Conservation (phyloP, 495 filamentous ascomycete genomes). For the Talaromyces borbonicus region DNA sequence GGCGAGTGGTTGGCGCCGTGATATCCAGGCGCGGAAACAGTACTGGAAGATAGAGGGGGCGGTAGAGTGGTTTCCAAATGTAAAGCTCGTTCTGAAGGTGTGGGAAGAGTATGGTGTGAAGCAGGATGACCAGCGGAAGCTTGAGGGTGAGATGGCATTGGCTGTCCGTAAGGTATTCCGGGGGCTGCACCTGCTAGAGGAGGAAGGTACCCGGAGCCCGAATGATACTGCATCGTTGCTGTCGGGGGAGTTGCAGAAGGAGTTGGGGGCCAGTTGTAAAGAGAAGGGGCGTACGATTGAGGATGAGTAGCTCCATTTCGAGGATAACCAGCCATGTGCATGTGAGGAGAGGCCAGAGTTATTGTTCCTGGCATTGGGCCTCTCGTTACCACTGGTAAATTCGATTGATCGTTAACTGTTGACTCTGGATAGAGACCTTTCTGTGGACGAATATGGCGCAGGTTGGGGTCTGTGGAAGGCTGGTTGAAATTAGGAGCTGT, state of each 20-base stretch:
- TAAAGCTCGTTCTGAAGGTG: slow-evolving; percentile 26
- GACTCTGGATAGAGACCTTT: slow-evolving; percentile 97
- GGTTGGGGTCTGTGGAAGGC: slow-evolving; percentile 67
- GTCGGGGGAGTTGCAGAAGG: slow-evolving; percentile 39
- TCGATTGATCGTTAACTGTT: slow-evolving; percentile 76
- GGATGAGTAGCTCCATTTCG: slow-evolving; percentile 35
- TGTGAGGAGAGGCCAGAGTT: slow-evolving; percentile 40
- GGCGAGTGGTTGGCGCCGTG: slow-evolving; percentile 27
- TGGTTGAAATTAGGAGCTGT: slow-evolving; percentile 58
- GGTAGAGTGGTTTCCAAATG: slow-evolving; percentile 22
- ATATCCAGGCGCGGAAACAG: slow-evolving; percentile 12
- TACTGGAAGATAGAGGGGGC: slow-evolving; percentile 16
- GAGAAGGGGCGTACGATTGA: slow-evolving; percentile 34
- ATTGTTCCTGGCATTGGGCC: slow-evolving; percentile 52
- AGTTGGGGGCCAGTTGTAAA: slow-evolving; percentile 59
- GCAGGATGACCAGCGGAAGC: slow-evolving; percentile 15
- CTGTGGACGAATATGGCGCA: slow-evolving; percentile 72
- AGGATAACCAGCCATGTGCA: slow-evolving; percentile 43
- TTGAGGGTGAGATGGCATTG: slow-evolving; percentile 19
- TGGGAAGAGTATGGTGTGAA: slow-evolving; percentile 12
- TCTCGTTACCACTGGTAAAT: slow-evolving; percentile 53
- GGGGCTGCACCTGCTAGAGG: slow-evolving; percentile 20
- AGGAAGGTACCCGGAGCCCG: slow-evolving; percentile 11
- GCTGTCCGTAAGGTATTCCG: slow-evolving; percentile 15
- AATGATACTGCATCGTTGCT: slow-evolving; percentile 26